phyloP scores from a whole-genome alignment of 352 stramenopile species.

The Phytophthora rubi region DNA sequence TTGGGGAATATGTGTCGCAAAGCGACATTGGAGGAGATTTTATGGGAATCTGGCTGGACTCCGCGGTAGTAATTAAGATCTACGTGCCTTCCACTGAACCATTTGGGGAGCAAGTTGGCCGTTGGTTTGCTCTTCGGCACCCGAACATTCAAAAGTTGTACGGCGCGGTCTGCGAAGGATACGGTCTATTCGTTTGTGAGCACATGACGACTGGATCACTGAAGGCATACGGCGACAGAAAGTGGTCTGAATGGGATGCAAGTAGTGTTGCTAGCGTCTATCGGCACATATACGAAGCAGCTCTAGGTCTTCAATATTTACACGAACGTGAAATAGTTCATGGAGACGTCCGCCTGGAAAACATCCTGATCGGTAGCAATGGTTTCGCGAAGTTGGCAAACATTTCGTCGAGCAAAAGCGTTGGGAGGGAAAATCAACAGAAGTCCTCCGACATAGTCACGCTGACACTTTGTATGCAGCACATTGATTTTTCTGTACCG shows the following conservation, averaged over 20 bases:
- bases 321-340: slow-evolving; percentile 12
- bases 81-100: background rate
- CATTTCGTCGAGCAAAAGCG: background rate
- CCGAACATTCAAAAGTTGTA: slow-evolving; percentile 18
- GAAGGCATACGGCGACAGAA: background rate
- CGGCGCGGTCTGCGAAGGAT: slow-evolving; percentile 6
- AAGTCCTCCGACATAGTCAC: background rate
- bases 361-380: slow-evolving; percentile 16
- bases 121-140: slow-evolving; percentile 13
- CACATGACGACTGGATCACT: slow-evolving; percentile 2
- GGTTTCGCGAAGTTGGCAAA: slow-evolving; percentile 14
- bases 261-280: background rate
- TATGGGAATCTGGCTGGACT: slow-evolving; percentile 5
- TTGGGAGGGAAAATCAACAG: background rate
- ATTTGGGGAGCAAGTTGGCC: background rate
- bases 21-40: slow-evolving; percentile 2
- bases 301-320: slow-evolving; percentile 22
- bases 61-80: slow-evolving; percentile 2
- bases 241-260: background rate
- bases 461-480: background rate
- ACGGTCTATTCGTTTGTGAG: slow-evolving; percentile 12
- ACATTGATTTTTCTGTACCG: background rate
- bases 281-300: slow-evolving; percentile 10
- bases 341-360: slow-evolving; percentile 6
- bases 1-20: background rate